phyloP scores from a whole-genome alignment of 148 eudicot species.

The Rhododendron kiyosumense region DNA sequence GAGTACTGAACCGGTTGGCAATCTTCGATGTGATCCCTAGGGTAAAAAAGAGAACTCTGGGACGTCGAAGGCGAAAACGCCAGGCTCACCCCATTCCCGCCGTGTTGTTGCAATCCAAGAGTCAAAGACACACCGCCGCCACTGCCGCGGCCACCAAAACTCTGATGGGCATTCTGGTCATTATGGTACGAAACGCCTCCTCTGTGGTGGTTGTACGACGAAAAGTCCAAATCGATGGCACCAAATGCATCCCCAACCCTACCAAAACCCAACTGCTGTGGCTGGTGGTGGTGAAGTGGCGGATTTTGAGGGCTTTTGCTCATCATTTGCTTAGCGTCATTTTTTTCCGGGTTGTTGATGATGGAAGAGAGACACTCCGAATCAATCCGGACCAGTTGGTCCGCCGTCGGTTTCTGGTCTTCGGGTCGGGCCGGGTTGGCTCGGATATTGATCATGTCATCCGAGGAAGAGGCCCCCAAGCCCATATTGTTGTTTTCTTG shows the following conservation, averaged over 20 bases:
- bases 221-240: conserved; percentile 56
- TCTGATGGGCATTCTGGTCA: conserved; percentile 26
- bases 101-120: conserved; percentile 82
- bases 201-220: conserved; percentile 45
- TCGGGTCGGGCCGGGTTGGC: conserved; percentile 9
- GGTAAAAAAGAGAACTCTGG: conserved; percentile 56
- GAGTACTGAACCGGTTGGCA: conserved; percentile 49
- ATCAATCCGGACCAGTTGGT: conserved; percentile 57
- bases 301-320: conserved; percentile 5
- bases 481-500: conserved; percentile 23
- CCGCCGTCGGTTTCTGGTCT: conserved; percentile 66
- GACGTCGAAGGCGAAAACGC: conserved; percentile 41
- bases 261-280: conserved; percentile 36
- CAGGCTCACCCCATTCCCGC: conserved; percentile 61
- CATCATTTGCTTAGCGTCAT: not conserved
- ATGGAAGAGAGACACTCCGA: conserved; percentile 67
- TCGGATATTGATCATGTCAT: conserved; percentile 16
- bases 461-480: conserved; percentile 30
- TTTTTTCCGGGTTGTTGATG: conserved; percentile 40
- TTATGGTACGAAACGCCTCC: conserved; percentile 4
- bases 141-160: conserved; percentile 25
- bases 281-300: conserved; percentile 14
- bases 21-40: conserved; percentile 38
- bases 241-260: conserved; percentile 43
- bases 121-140: conserved; percentile 64